Percentiles rank a stretch among this genome's conserved stretches.
phyloP scores from a whole-genome alignment of 139 green algal genomes.

The Nannochloris sp. region DNA sequence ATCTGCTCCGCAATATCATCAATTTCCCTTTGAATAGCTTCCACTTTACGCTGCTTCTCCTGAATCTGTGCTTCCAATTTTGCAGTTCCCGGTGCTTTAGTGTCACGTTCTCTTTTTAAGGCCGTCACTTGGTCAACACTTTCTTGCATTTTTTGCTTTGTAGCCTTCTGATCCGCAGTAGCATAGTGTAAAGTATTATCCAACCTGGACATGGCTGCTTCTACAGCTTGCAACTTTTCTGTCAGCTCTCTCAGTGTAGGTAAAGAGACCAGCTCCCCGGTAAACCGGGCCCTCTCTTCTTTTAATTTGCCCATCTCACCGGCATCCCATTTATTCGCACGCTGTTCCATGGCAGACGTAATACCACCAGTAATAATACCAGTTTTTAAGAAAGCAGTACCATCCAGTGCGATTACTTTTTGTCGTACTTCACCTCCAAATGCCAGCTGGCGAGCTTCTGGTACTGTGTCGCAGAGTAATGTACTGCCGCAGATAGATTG shows the following conservation, averaged over 20 bases:
- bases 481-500: constrained; percentile 62
- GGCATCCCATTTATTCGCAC: constrained; percentile 61
- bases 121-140: constrained; percentile 10
- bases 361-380: constrained; percentile 73
- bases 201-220: constrained; percentile 34
- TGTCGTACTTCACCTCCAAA: constrained; percentile 44
- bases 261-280: constrained; percentile 25
- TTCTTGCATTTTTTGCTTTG: constrained; percentile 16
- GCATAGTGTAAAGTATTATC: constrained; percentile 27
- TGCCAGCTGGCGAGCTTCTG: constrained; percentile 69
- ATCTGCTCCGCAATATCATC: constrained; percentile 36
- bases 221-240: constrained; percentile 16
- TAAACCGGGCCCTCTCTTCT: background rate
- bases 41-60: constrained; percentile 24
- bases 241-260: constrained; percentile 13
- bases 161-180: constrained; percentile 18
- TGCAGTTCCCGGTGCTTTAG: constrained; percentile 18
- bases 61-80: constrained; percentile 36
- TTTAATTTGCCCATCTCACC: constrained; percentile 51
- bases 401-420: constrained; percentile 78
- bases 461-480: constrained; percentile 78
- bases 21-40: constrained; percentile 34
- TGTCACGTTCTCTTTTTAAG: constrained; percentile 21
- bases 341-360: constrained; percentile 29
- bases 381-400: constrained; percentile 79